phyloP scores from a whole-genome alignment of 441 rosid genomes.

The Gossypium schwendimanii region DNA sequence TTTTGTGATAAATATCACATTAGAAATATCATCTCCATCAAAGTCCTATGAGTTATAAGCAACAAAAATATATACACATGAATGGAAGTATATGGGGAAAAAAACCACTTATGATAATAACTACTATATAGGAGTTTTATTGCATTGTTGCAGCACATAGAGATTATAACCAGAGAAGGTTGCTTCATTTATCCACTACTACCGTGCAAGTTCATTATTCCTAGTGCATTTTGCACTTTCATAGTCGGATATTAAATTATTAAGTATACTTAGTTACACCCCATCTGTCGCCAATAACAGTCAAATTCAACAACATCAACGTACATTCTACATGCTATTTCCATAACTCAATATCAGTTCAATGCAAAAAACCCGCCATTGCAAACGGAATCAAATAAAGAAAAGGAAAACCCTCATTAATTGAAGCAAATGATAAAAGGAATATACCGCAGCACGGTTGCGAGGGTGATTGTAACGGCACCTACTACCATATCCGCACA shows the following conservation, averaged over 20 bases:
- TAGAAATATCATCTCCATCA: background rate
- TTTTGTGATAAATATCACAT: background rate
- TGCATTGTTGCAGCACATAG: background rate
- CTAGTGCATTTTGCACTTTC: background rate
- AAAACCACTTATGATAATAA: background rate
- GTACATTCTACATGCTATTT: background rate
- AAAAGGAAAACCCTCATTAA: background rate
- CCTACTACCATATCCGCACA: constrained; percentile 70
- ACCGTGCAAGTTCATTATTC: background rate
- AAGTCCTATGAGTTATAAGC: background rate
- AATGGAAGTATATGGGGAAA: background rate
- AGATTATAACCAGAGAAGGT: background rate
- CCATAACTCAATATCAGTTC: background rate
- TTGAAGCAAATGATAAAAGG: background rate
- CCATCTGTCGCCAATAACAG: background rate
- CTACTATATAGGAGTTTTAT: background rate
- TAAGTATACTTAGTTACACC: constrained; percentile 1
- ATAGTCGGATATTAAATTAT: background rate
- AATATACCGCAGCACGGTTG: constrained; percentile 72
- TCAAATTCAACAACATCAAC: background rate
- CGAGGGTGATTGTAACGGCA: constrained; percentile 94
- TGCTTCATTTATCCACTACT: background rate
- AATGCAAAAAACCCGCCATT: background rate
- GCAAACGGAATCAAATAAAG: background rate
- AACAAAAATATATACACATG: background rate